These are phyloP conservation scores for Crinitomyces ghanaensis DNA, from an alignment of 805 yeast genomes.

Conservation along the genomic window DNA sequence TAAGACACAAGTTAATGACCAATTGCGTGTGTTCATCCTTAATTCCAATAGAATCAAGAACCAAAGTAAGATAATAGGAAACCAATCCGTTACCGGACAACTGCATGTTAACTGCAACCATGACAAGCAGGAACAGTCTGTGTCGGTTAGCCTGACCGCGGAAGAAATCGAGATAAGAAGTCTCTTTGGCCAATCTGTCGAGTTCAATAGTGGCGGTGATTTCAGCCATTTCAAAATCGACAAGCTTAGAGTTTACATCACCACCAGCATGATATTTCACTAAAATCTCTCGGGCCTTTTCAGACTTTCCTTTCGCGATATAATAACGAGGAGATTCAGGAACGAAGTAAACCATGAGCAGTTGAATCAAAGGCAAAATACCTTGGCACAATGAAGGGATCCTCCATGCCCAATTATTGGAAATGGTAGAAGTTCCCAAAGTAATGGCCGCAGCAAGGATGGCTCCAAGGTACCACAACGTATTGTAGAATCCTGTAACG, in stretches of 20 bases:
- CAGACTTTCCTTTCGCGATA: constrained; percentile 47
- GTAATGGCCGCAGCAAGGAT: constrained; percentile 67
- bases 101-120: constrained; percentile 8
- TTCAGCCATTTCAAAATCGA: constrained; percentile 20
- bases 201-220: constrained; percentile 14
- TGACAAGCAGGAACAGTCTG: constrained; percentile 4
- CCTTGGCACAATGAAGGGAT: constrained; percentile 64
- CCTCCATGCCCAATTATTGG: constrained; percentile 47
- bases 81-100: constrained; percentile 11
- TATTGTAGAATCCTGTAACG: constrained; percentile 53
- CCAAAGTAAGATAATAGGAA: constrained; percentile 37
- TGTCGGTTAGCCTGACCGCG: constrained; percentile 5
- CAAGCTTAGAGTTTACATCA: constrained; percentile 16
- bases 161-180: constrained; percentile 4
- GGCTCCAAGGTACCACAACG: constrained; percentile 58
- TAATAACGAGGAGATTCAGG: constrained; percentile 86
- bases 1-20: constrained; percentile 9
- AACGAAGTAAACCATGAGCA: constrained; percentile 35
- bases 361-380: constrained; percentile 49
- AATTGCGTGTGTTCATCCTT: constrained; percentile 19
- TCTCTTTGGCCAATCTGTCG: constrained; percentile 12
- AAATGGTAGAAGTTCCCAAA: constrained; percentile 46
- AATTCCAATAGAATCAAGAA: constrained; percentile 44
- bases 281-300: constrained; percentile 42
- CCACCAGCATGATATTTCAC: constrained; percentile 13